A percentile compares a stretch with the other conserved stretches of the same genome.
These are phyloP conservation scores for Pythium vanterpoolii DNA, from an alignment of 352 stramenopile species.

Conservation along the genomic window DNA sequence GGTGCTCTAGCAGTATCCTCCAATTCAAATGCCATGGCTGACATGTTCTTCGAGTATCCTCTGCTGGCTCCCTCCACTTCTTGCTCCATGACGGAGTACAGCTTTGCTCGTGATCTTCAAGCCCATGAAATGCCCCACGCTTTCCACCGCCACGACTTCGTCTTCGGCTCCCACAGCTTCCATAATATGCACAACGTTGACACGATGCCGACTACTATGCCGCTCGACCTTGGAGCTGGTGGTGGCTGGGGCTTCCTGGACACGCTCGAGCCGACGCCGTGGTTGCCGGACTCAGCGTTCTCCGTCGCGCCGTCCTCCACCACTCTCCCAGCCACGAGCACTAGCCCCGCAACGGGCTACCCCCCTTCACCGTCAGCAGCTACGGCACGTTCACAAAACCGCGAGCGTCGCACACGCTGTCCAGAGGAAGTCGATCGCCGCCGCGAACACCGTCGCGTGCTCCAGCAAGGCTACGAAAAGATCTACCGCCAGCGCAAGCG, in stretches of 20 bases:
- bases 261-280: constrained; percentile 1
- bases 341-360: too few relatives aligned
- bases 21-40: neutral
- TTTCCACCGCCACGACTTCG: neutral
- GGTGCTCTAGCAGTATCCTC: neutral
- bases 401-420: neutral
- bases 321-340: too few relatives aligned
- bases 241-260: neutral
- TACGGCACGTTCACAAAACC: neutral
- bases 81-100: neutral
- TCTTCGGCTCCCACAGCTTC: too few relatives aligned
- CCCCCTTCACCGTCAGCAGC: neutral
- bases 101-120: neutral
- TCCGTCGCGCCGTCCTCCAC: neutral
- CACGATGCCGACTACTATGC: neutral
- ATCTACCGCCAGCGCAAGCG: constrained; percentile 19
- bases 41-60: neutral
- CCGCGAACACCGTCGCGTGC: constrained; percentile 9
- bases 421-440: constrained; percentile 4
- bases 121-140: neutral
- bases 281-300: neutral
- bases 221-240: neutral
- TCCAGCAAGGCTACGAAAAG: constrained; percentile 22
- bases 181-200: neutral
- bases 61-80: neutral